phyloP scores from a whole-genome alignment of 768 basidiomycete genomes.

The Sporobolomyces roseus region DNA sequence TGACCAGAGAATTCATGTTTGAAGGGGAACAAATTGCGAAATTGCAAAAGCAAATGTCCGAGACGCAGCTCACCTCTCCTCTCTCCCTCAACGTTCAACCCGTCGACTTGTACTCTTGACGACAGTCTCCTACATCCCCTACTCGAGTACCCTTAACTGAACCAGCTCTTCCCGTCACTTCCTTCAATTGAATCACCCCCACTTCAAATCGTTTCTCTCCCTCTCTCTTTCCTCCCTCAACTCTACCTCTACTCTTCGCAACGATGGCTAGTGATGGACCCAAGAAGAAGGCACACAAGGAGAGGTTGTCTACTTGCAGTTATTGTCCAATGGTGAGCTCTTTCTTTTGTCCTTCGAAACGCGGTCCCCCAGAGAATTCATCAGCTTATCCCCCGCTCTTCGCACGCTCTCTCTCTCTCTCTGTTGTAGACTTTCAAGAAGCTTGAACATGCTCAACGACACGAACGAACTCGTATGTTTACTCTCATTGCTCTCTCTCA shows the following conservation, averaged over 20 bases:
- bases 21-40: no score
- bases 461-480: conserved; percentile 44
- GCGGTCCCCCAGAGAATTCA: conserved; percentile 47
- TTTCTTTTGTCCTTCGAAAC: conserved; percentile 48
- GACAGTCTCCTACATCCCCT: no score
- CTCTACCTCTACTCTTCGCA: background rate
- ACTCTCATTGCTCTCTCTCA: no score
- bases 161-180: no score
- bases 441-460: conserved; percentile 44
- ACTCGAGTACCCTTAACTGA: no score
- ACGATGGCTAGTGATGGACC: background rate
- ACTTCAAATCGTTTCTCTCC: background rate
- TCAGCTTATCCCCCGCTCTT: background rate
- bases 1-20: no score
- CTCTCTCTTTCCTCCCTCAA: background rate
- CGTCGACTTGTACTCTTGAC: no score
- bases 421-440: conserved; percentile 39
- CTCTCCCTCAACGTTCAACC: no score
- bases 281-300: conserved; percentile 4
- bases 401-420: background rate
- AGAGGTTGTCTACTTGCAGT: conserved; percentile 9
- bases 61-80: no score
- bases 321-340: conserved; percentile 18
- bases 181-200: no score
- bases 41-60: no score